Percentiles rank a stretch among this genome's conserved stretches.
Conservation (phyloP, 305 asterid genomes). For the Galium porrigens region DNA sequence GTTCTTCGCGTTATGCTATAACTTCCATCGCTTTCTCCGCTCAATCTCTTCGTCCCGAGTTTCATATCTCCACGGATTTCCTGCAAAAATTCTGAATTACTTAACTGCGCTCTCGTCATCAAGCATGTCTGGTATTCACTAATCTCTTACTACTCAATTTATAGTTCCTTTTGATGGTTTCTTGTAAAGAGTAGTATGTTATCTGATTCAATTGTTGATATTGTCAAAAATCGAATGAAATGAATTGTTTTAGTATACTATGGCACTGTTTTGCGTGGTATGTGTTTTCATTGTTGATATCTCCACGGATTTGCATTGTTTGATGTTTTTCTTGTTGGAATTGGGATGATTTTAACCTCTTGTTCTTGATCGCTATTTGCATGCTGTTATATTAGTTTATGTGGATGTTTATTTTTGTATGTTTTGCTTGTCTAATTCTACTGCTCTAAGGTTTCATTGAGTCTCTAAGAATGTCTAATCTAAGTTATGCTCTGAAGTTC, state of each 20-base stretch:
- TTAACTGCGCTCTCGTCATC: background rate
- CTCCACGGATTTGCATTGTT: too few relatives aligned
- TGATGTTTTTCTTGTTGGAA: background rate
- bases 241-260: background rate
- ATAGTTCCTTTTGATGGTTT: background rate
- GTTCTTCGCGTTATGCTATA: background rate
- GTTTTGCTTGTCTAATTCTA: background rate
- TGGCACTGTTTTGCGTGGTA: background rate
- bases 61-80: background rate
- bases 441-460: background rate
- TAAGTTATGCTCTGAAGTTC: background rate
- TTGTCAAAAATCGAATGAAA: background rate
- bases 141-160: background rate
- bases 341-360: background rate
- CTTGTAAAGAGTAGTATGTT: background rate
- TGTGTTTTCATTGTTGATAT: too few relatives aligned
- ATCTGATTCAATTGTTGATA: background rate
- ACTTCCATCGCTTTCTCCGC: slow-evolving; percentile 12
- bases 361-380: background rate
- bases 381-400: background rate
- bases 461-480: background rate
- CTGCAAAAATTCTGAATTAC: background rate
- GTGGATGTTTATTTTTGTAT: background rate
- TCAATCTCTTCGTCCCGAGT: background rate
- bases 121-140: slow-evolving; percentile 19